Percentiles rank a stretch among this genome's conserved stretches.
Conservation (phyloP, 2,329 filamentous ascomycete species). For the Immersiporthe knoxdaviesiana region DNA sequence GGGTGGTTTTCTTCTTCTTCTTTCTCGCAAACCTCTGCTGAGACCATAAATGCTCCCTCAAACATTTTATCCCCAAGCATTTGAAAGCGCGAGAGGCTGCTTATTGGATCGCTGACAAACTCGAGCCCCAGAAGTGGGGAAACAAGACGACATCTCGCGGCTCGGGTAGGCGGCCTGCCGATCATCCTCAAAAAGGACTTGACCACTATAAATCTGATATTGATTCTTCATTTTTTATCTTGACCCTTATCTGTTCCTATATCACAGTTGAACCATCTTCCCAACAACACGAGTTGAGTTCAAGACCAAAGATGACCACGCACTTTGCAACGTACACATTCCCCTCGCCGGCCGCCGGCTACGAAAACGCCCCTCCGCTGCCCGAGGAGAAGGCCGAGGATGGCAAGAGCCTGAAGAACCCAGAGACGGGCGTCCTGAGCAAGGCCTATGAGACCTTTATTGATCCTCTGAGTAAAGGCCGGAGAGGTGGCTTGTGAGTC, state of each 20-base stretch:
- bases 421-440: conserved; percentile 62
- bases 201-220: not conserved
- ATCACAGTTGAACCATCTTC: too few relatives aligned
- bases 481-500: conserved; percentile 71
- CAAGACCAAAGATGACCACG: conserved; percentile 41
- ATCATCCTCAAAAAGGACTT: not conserved
- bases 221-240: too few relatives aligned
- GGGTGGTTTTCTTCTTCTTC: too few relatives aligned
- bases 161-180: not conserved
- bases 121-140: not conserved
- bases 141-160: not conserved
- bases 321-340: conserved; percentile 49
- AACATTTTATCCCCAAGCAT: conserved; percentile 8
- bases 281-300: too few relatives aligned
- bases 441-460: conserved; percentile 71
- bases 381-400: conserved; percentile 66
- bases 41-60: too few relatives aligned
- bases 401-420: conserved; percentile 78
- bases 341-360: conserved; percentile 61
- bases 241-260: too few relatives aligned
- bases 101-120: conserved; percentile 6
- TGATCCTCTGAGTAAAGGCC: conserved; percentile 67
- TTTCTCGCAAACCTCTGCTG: not conserved
- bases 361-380: conserved; percentile 58
- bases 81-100: not conserved